A percentile compares a stretch with the other conserved stretches of the same genome.
phyloP scores from a whole-genome alignment of 2,329 filamentous ascomycete species.

The Microdochium paspali region DNA sequence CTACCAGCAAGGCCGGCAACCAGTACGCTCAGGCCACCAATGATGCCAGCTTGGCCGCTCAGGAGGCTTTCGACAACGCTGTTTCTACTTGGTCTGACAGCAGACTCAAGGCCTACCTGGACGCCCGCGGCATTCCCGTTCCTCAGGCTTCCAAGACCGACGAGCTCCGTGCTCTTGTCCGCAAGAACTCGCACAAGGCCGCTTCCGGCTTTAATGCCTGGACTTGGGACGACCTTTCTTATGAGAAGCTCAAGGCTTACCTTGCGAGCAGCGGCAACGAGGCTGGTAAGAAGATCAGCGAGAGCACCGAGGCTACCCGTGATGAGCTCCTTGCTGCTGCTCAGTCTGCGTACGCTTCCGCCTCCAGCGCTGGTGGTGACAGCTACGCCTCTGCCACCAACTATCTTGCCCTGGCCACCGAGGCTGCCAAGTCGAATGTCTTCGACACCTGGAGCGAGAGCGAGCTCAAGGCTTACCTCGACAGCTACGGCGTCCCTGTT shows the following conservation, averaged over 20 bases:
- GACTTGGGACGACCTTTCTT: slow-evolving; percentile 71
- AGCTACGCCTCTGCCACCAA: slow-evolving; percentile 61
- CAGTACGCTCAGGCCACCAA: slow-evolving; percentile 69
- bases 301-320: slow-evolving; percentile 56
- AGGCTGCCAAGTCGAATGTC: slow-evolving; percentile 50
- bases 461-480: slow-evolving; percentile 70
- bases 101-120: slow-evolving; percentile 68
- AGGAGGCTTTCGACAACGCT: slow-evolving; percentile 58
- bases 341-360: slow-evolving; percentile 49
- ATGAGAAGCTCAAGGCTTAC: slow-evolving; percentile 58
- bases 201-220: slow-evolving; percentile 59
- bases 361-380: slow-evolving; percentile 46
- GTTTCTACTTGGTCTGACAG: slow-evolving; percentile 62
- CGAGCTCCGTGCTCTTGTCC: slow-evolving; percentile 65
- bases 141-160: slow-evolving; percentile 64
- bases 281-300: slow-evolving; percentile 47
- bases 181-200: slow-evolving; percentile 63
- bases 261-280: slow-evolving; percentile 41
- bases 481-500: slow-evolving; percentile 62
- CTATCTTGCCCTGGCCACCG: slow-evolving; percentile 58
- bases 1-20: slow-evolving; percentile 67
- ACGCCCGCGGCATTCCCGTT: slow-evolving; percentile 66
- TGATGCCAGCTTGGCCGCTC: slow-evolving; percentile 48
- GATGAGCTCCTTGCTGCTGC: slow-evolving; percentile 64
- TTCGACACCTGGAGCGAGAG: slow-evolving; percentile 68